Evolutionary conservation across 1,139 yeast species (phyloP).

Genomic region (Zygotorulaspora mrakii): DNA sequence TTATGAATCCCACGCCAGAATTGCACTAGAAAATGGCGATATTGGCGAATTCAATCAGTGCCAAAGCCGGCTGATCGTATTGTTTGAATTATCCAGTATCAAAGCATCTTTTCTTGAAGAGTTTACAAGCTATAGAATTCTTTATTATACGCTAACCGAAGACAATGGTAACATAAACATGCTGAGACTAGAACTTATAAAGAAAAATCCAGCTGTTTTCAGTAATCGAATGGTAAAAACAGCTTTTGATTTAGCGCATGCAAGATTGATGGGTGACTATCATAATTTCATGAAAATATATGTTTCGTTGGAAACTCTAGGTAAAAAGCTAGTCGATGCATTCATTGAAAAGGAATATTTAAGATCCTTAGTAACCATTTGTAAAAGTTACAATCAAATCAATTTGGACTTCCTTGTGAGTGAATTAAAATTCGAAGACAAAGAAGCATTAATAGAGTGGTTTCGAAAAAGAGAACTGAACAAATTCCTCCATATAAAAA

Average conservation of each 20-base stretch:
- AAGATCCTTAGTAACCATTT: conserved; percentile 54
- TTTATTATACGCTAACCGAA: conserved; percentile 75
- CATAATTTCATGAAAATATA: conserved; percentile 49
- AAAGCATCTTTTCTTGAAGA: conserved; percentile 49
- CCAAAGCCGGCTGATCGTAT: conserved; percentile 68
- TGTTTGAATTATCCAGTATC: conserved; percentile 47
- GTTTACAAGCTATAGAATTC: conserved; percentile 68
- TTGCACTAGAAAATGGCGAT: conserved; percentile 81
- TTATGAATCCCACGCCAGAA: conserved; percentile 80
- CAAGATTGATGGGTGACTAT: conserved; percentile 46
- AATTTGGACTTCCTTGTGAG: conserved; percentile 44
- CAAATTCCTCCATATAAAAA: conserved; percentile 38
- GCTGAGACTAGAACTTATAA: conserved; percentile 33
- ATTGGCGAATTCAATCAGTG: conserved; percentile 95
- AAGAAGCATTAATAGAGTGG: conserved; percentile 41
- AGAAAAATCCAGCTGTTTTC: conserved; percentile 21
- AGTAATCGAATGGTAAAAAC: conserved; percentile 37
- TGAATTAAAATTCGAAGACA: conserved; percentile 47
- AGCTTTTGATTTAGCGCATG: conserved; percentile 46
- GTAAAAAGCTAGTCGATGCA: conserved; percentile 43
- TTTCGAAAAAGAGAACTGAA: conserved; percentile 43
- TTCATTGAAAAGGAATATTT: conserved; percentile 56
- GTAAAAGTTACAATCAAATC: conserved; percentile 58
- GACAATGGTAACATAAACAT: conserved; percentile 45
- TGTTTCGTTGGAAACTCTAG: conserved; percentile 37